Evolutionary conservation across 495 filamentous ascomycete species (phyloP), one percentile per base, ranked within the genome.

Genomic region (Aspergillus ellipticus): DNA sequence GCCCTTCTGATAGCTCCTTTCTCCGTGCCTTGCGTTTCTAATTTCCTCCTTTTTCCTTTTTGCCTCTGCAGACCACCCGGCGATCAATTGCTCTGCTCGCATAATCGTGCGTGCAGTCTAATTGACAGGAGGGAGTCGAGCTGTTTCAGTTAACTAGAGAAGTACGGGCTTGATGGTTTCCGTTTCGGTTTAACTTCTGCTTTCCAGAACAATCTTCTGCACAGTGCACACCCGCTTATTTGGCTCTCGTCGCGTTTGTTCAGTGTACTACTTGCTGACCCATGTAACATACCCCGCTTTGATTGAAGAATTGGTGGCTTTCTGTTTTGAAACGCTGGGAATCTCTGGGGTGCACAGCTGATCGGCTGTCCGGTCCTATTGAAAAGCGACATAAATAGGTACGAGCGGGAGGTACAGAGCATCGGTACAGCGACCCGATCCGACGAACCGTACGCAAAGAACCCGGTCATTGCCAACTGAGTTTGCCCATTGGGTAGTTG

Each of bases 21-120:
- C 17, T 43, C 49, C 55, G 62, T 61, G 54, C 68, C 69, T 71
- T 70, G 67, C 65, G 59, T 71, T 64, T 56, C 53, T 72, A 72
- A 64, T 49, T 57, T 51, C 42, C 55, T 29, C 24, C n/a, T 20
- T 53, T 37, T 35, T 43, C 8, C 39, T 35, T 31, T 26, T 51
- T 31, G n/a, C 21, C 54, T 50, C 51, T 21, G 42, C 33, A 20
- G 10, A 17, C 45, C 24, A 10, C 42, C 20, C 51, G 42, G 24
- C 42, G 45, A n/a, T 17, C 19, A 48, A 20, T 22, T 45, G 53
- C 15, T 29, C 47, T 26, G 15, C 29, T 46, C 31, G n/a, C 21
- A 26, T 43, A 24, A 50, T 53, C 31, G 26, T 49, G 41, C 39
- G 41, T 55, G 54, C 57, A 55, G 13, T 13, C 19, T 41, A 53